These are phyloP conservation scores for Stagonosporopsis vannaccii DNA, from an alignment of 2,329 filamentous ascomycete genomes.

Conservation along the genomic window DNA sequence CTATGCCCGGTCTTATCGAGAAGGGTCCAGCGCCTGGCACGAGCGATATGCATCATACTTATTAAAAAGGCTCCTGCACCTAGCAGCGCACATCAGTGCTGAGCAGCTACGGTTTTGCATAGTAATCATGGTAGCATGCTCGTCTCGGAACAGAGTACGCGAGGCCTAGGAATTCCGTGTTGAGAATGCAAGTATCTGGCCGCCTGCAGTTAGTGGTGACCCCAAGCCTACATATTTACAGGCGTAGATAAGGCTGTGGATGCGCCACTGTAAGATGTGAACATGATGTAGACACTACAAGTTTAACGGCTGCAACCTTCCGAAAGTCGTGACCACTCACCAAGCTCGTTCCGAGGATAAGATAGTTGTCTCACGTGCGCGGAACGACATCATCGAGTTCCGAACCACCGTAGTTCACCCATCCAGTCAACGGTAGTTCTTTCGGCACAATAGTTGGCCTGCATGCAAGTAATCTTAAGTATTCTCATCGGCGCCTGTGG, in stretches of 20 bases:
- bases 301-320: background rate
- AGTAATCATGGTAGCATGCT: background rate
- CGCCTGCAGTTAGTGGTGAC: background rate
- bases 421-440: conserved; percentile 5
- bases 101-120: background rate
- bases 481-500: background rate
- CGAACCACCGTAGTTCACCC: conserved; percentile 4
- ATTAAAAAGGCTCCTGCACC: background rate
- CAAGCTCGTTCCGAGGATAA: background rate
- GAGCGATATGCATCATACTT: background rate
- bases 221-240: background rate
- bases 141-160: background rate
- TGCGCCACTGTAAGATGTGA: background rate
- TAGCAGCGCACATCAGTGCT: too few relatives aligned
- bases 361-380: background rate
- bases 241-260: background rate
- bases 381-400: background rate
- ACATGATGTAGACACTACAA: background rate
- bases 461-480: background rate
- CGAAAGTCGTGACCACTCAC: background rate
- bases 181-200: background rate
- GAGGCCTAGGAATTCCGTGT: background rate
- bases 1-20: background rate
- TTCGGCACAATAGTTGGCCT: background rate
- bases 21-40: background rate